Evolutionary conservation across 306 rosid species (phyloP).

Genomic region (Prunus armeniaca): DNA sequence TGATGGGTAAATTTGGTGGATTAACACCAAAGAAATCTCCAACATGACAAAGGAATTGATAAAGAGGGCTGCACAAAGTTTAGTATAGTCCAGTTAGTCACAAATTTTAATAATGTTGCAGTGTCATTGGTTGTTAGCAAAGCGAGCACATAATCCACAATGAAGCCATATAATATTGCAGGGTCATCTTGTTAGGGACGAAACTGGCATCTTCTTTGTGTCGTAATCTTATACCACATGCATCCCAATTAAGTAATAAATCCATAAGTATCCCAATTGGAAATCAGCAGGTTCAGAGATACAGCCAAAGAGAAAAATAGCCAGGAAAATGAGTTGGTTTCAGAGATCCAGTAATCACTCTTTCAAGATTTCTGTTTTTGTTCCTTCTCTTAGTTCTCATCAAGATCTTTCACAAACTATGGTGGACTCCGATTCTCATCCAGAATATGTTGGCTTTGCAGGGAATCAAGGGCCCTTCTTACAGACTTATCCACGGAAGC

Average conservation of each 20-base stretch:
- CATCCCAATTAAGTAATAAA: background rate
- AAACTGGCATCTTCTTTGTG: background rate
- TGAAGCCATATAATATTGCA: too few relatives aligned
- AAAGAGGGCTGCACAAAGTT: conserved; percentile 2
- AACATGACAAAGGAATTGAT: conserved; percentile 21
- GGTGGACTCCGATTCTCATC: conserved; percentile 18
- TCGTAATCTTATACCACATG: background rate
- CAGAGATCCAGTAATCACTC: background rate
- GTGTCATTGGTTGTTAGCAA: too few relatives aligned
- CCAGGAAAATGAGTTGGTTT: background rate
- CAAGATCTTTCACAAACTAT: conserved; percentile 7
- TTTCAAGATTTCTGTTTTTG: background rate
- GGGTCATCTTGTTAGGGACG: background rate
- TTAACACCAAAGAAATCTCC: conserved; percentile 26
- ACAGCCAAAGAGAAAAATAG: background rate
- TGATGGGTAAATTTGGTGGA: too few relatives aligned
- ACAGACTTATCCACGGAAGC: background rate
- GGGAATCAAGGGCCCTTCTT: conserved; percentile 32
- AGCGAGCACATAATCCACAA: too few relatives aligned
- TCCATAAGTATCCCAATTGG: background rate
- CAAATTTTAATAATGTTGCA: background rate
- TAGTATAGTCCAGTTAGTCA: background rate
- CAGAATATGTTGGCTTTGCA: background rate
- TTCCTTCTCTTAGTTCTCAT: background rate
- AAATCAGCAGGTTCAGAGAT: background rate